phyloP scores from a whole-genome alignment of 2,329 filamentous ascomycete genomes.

The Aspergillus carbonarius region DNA sequence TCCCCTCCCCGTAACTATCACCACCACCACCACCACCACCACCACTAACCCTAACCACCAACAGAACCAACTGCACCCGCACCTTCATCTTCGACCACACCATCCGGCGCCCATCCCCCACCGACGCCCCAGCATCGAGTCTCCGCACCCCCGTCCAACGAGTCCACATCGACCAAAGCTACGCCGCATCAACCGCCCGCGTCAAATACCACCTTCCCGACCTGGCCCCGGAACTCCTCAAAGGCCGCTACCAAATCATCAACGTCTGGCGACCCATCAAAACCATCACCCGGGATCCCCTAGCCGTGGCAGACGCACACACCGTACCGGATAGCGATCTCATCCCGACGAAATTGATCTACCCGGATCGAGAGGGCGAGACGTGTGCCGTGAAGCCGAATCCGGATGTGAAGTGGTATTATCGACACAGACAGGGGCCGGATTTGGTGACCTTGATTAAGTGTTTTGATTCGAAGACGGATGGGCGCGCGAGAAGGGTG shows the following conservation, averaged over 20 bases:
- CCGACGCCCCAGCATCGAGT: conserved; percentile 31
- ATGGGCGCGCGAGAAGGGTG: conserved; percentile 53
- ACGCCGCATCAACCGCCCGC: conserved; percentile 43
- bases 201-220: conserved; percentile 47
- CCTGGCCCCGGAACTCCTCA: conserved; percentile 45
- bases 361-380: conserved; percentile 53
- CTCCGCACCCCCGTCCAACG: conserved; percentile 49
- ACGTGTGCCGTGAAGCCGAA: conserved; percentile 50
- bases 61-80: conserved; percentile 43
- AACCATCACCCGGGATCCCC: conserved; percentile 54
- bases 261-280: conserved; percentile 55
- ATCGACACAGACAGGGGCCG: conserved; percentile 52
- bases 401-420: conserved; percentile 53
- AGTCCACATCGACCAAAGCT: conserved; percentile 55
- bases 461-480: conserved; percentile 60
- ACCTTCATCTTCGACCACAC: conserved; percentile 54
- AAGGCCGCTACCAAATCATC: conserved; percentile 50
- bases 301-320: conserved; percentile 54
- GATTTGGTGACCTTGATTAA: conserved; percentile 61
- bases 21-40: not conserved
- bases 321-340: conserved; percentile 54
- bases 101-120: conserved; percentile 43
- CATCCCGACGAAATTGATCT: conserved; percentile 51
- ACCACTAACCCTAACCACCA: not conserved
- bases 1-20: not conserved